These are phyloP conservation scores for Ottelia alismoides DNA, from an alignment of 106 monocot genomes.

Conservation along the genomic window DNA sequence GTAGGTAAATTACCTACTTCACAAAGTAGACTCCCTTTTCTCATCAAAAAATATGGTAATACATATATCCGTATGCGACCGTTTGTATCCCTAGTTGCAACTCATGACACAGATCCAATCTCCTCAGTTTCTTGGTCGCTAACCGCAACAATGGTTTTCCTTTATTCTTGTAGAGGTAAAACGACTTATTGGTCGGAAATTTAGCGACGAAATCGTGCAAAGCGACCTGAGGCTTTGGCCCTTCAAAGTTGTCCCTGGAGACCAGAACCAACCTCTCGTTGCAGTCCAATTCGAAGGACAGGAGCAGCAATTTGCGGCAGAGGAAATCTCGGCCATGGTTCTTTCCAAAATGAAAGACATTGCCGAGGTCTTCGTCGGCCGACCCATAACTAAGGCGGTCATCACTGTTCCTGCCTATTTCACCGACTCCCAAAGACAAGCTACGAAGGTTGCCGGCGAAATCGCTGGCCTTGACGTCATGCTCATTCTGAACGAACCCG, in stretches of 20 bases:
- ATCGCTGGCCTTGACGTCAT: constrained; percentile 15
- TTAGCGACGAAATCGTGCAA: background rate
- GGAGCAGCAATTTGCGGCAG: constrained; percentile 9
- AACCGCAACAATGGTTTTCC: no score
- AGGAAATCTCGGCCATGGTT: constrained; percentile 19
- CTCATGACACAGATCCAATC: no score
- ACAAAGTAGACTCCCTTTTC: no score
- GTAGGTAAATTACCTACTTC: no score
- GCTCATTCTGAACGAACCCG: no score
- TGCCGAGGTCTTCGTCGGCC: constrained; percentile 7
- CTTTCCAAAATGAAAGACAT: no score
- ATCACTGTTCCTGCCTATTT: constrained; percentile 13
- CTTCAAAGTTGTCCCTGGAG: constrained; percentile 4
- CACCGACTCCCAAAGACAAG: constrained; percentile 14
- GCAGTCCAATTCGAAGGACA: constrained; percentile 8
- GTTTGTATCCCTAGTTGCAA: no score
- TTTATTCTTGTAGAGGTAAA: no score
- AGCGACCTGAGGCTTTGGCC: no score
- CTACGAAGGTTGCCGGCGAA: constrained; percentile 12
- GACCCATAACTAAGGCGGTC: constrained; percentile 7
- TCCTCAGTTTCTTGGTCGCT: no score
- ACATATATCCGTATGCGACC: no score
- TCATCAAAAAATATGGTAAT: no score
- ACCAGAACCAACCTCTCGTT: constrained; percentile 6
- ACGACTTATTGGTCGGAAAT: constrained; percentile 12